A percentile compares a stretch with the other conserved stretches of the same genome.
phyloP scores from a whole-genome alignment of 768 basidiomycete genomes.

The Suillus plorans region DNA sequence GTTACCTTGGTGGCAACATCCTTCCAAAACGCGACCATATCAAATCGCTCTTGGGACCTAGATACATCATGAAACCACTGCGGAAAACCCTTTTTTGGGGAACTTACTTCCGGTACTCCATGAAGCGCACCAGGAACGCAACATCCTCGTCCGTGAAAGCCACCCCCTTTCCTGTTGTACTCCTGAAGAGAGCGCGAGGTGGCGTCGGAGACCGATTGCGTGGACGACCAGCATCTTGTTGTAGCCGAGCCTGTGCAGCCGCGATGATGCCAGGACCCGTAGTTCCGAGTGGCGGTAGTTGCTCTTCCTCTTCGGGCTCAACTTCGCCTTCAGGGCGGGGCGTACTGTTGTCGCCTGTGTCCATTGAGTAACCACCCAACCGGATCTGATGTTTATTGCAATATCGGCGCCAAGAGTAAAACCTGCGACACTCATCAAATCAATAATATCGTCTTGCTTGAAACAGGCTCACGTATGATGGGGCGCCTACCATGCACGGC shows the following conservation, averaged over 20 bases:
- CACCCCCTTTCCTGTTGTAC: constrained; percentile 88
- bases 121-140: constrained; percentile 69
- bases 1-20: constrained; percentile 67
- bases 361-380: constrained; percentile 84
- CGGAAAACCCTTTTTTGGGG: neutral
- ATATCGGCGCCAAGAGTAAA: constrained; percentile 89
- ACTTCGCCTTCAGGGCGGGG: constrained; percentile 43
- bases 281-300: constrained; percentile 32
- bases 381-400: constrained; percentile 93
- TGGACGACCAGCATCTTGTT: constrained; percentile 34
- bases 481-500: constrained; percentile 56
- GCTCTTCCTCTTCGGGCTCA: constrained; percentile 43
- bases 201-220: constrained; percentile 78
- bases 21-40: constrained; percentile 82
- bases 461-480: constrained; percentile 72
- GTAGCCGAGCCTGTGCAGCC: constrained; percentile 41
- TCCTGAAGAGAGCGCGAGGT: constrained; percentile 74
- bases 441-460: neutral
- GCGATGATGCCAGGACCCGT: constrained; percentile 46
- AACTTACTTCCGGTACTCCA: constrained; percentile 73
- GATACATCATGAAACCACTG: constrained; percentile 12
- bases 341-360: constrained; percentile 48
- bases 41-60: constrained; percentile 58
- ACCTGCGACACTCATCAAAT: constrained; percentile 42
- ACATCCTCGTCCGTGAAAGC: constrained; percentile 87